Evolutionary conservation across 108 stramenopile genomes (phyloP), one percentile per base, ranked within the genome.

Genomic region (Pseudonitzschia multiseries): DNA sequence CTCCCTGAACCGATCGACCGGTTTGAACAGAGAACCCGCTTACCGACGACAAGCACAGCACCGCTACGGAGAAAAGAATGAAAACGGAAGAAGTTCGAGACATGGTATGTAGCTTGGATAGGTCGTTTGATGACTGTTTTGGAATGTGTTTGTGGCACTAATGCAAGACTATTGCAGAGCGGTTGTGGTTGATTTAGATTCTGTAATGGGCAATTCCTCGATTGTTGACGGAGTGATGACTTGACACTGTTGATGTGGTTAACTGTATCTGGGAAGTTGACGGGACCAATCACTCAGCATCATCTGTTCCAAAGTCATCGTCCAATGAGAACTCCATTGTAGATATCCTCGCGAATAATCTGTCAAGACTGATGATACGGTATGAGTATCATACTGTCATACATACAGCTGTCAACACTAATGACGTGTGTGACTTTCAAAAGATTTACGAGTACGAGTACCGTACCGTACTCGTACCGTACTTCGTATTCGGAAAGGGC

Each of bases 231-330:
- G 42, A 9, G 42, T 42, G 59, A 61, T 61, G 59, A 61, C 59
- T 61, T 61, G 59, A 61, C 59, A 61, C 28, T 0, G 59, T 61
- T 33, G 59, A 61, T 61, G 59, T 61, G 59, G 52, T 52, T 52
- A 4, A 15, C 17, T 20, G 8, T 9, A 52, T 18, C 18, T 52
- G 52, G 4, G n/a, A 52, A 5, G 52, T 52, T 21, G 52, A n/a
- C n/a, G n/a, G 52, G n/a, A 52, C 18, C 52, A n/a, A 0, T n/a
- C 59, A 28, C 42, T 10, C 9, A 29, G 13, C 15, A 9, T 29
- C 59, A 33, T 61, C 31, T 33, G 31, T 18, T 5, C 26, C 8
- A 61, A 61, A 61, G 59, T 29, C 22, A 15, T 61, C 17, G 26
- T 8, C 59, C 59, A 61, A 61, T 61, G 59, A 61, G 59, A 61